phyloP scores from a whole-genome alignment of 139 green algal genomes.

The Chlorella vulgaris region DNA sequence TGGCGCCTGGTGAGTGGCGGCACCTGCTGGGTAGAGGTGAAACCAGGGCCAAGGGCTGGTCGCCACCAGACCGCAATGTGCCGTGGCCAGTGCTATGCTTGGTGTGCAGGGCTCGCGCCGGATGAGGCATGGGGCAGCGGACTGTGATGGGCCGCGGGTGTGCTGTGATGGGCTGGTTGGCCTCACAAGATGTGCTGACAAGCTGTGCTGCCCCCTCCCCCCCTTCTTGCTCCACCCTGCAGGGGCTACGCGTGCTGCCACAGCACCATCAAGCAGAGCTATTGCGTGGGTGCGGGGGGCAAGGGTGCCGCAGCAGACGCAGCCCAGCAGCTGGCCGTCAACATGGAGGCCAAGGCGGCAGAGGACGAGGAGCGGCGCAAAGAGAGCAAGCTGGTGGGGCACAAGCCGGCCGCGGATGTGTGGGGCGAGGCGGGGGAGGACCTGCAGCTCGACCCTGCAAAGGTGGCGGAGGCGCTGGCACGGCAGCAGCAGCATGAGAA shows the following conservation, averaged over 20 bases:
- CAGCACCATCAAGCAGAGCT: slow-evolving; percentile 84
- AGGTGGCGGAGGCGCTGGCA: slow-evolving; percentile 77
- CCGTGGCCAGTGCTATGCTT: no score
- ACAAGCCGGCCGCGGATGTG: slow-evolving; percentile 60
- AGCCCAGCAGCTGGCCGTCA: slow-evolving; percentile 62
- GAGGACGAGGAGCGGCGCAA: slow-evolving; percentile 40
- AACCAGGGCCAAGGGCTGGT: no score
- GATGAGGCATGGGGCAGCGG: no score
- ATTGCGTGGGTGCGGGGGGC: slow-evolving; percentile 85
- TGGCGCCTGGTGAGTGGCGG: slow-evolving; percentile 66
- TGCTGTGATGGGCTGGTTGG: no score
- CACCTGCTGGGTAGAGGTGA: no score
- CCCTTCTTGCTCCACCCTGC: neutral
- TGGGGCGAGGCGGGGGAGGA: slow-evolving; percentile 70
- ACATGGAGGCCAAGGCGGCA: slow-evolving; percentile 63
- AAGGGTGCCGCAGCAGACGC: slow-evolving; percentile 44
- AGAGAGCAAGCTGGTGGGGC: slow-evolving; percentile 60
- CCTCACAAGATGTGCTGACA: no score
- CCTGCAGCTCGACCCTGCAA: slow-evolving; percentile 73
- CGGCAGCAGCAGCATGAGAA: slow-evolving; percentile 56
- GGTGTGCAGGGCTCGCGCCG: no score
- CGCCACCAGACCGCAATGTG: no score
- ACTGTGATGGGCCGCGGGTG: no score
- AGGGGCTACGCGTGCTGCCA: slow-evolving; percentile 95
- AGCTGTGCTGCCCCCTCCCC: no score